Evolutionary conservation across 805 yeast genomes (phyloP).

Genomic region (Nakazawaea laoshanensis): DNA sequence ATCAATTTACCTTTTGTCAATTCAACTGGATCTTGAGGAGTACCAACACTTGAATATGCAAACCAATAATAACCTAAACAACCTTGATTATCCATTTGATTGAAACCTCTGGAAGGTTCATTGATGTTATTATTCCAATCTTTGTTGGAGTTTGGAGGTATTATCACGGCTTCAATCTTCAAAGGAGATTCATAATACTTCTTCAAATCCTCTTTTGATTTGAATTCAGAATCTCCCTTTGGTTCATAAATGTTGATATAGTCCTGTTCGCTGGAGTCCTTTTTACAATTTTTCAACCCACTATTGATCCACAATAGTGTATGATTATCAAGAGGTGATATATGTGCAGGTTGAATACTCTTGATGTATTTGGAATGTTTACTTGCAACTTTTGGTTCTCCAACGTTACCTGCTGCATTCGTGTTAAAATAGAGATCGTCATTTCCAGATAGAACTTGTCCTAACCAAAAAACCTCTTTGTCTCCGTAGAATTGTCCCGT

Average conservation of each 20-base stretch:
- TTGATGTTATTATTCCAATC: conserved; percentile 50
- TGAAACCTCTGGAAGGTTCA: conserved; percentile 11
- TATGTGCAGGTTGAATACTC: conserved; percentile 52
- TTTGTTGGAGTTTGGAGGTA: conserved; percentile 50
- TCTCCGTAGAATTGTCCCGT: conserved; percentile 64
- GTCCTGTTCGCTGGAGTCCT: conserved; percentile 25
- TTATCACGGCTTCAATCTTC: conserved; percentile 24
- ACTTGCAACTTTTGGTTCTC: conserved; percentile 19
- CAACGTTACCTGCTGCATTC: conserved; percentile 49
- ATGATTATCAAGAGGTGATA: conserved; percentile 37
- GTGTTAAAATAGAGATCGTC: conserved; percentile 41
- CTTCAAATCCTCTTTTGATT: conserved; percentile 20
- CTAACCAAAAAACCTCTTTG: conserved; percentile 72
- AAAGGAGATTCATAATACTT: conserved; percentile 30
- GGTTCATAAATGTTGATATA: conserved; percentile 26
- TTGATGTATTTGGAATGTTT: conserved; percentile 2
- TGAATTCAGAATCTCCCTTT: conserved; percentile 15
- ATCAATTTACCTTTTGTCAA: conserved; percentile 37
- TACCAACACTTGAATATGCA: conserved; percentile 51
- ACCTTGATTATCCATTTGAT: conserved; percentile 10
- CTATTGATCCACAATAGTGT: conserved; percentile 62
- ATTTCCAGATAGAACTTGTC: conserved; percentile 49
- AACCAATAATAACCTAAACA: conserved; percentile 55
- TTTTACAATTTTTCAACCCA: conserved; percentile 55
- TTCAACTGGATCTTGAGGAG: conserved; percentile 26